Percentiles rank a stretch among this genome's conserved stretches.
Evolutionary conservation across 2,329 filamentous ascomycete species (phyloP).

Genomic region (Aureobasidium musti): DNA sequence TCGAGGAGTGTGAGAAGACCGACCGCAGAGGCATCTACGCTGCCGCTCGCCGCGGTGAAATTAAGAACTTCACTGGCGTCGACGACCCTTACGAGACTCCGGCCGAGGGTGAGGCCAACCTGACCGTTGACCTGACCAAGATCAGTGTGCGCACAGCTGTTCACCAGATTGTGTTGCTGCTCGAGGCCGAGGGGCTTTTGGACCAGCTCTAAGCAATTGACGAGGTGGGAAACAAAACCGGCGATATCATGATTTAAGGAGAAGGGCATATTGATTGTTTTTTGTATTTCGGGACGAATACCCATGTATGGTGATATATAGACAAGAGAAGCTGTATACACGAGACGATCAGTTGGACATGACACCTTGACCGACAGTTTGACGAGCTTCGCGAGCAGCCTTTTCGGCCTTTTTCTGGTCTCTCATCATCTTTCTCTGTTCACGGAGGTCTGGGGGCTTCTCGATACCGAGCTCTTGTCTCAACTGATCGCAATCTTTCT

Average conservation of each 20-base stretch:
- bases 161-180: conserved; percentile 90
- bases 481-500: conserved; percentile 77
- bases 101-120: conserved; percentile 75
- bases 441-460: conserved; percentile 80
- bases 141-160: conserved; percentile 89
- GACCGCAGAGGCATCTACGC: conserved; percentile 90
- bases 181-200: conserved; percentile 86
- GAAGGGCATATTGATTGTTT: background rate
- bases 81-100: conserved; percentile 95
- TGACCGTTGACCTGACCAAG: conserved; percentile 82
- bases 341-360: conserved; percentile 21
- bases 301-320: conserved; percentile 15
- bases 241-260: conserved; percentile 8
- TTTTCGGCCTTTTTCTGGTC: conserved; percentile 68
- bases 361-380: conserved; percentile 30
- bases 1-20: conserved; percentile 92
- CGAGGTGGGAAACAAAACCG: background rate
- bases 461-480: conserved; percentile 78
- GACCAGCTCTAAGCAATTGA: conserved; percentile 58
- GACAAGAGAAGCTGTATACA: conserved; percentile 24
- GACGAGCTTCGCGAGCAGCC: conserved; percentile 44
- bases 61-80: conserved; percentile 97
- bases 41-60: conserved; percentile 80
- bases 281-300: conserved; percentile 4
- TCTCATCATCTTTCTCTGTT: conserved; percentile 69